A percentile compares a stretch with the other conserved stretches of the same genome.
phyloP scores from a whole-genome alignment of 768 basidiomycete genomes.

The Pisolithus microcarpus region DNA sequence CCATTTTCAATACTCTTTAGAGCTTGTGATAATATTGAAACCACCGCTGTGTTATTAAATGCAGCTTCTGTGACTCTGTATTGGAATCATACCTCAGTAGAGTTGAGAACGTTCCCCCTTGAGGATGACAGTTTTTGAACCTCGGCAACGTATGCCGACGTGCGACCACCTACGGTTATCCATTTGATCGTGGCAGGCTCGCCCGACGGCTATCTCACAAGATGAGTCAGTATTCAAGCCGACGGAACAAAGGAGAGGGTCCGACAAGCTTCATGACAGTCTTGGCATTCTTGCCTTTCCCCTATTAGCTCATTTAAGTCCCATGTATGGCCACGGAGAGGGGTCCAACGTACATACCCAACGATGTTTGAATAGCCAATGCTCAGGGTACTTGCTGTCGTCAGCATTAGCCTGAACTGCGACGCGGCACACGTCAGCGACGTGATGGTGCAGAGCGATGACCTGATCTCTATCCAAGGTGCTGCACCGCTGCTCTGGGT shows the following conservation, averaged over 20 bases:
- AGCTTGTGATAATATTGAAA: too few relatives aligned
- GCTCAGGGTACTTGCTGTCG: conserved; percentile 53
- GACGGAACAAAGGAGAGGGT: background rate
- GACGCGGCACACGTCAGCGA: conserved; percentile 45
- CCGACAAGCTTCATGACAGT: conserved; percentile 41
- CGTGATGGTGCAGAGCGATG: conserved; percentile 44
- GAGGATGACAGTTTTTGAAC: conserved; percentile 38
- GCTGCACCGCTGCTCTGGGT: conserved; percentile 63
- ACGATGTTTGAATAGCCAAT: conserved; percentile 64
- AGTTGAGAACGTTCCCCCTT: background rate
- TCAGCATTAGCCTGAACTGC: conserved; percentile 70
- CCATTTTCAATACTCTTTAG: too few relatives aligned
- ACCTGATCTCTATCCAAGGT: conserved; percentile 45
- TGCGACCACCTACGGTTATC: conserved; percentile 70
- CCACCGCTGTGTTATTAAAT: too few relatives aligned
- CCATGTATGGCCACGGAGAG: background rate
- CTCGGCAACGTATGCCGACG: conserved; percentile 64
- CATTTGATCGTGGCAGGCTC: conserved; percentile 66
- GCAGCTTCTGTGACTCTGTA: background rate
- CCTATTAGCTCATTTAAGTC: conserved; percentile 29
- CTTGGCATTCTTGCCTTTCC: conserved; percentile 51
- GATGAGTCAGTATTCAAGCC: conserved; percentile 3
- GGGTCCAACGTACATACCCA: conserved; percentile 44
- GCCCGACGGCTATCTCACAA: conserved; percentile 51
- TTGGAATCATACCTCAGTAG: background rate